A percentile compares a stretch with the other conserved stretches of the same genome.
phyloP scores from a whole-genome alignment of 2,329 filamentous ascomycete species.

The Xylaria sp. region DNA sequence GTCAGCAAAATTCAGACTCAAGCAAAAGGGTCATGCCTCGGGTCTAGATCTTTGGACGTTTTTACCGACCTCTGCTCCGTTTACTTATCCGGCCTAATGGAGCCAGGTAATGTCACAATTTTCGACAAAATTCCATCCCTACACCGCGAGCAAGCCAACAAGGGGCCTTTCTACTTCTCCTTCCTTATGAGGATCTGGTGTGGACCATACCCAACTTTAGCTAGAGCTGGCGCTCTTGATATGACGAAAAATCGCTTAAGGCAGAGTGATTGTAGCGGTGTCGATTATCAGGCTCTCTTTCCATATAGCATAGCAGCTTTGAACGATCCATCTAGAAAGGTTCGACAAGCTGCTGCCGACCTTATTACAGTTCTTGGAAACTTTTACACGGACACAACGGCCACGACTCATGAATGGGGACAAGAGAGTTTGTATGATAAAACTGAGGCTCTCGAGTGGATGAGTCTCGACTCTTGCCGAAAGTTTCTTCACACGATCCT shows the following conservation, averaged over 20 bases:
- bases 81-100: slow-evolving; percentile 58
- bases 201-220: slow-evolving; percentile 74
- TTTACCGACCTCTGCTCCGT: slow-evolving; percentile 69
- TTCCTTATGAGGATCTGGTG: slow-evolving; percentile 83
- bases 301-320: slow-evolving; percentile 83
- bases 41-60: slow-evolving; percentile 60
- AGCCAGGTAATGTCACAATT: slow-evolving; percentile 54
- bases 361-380: slow-evolving; percentile 68
- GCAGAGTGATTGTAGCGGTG: slow-evolving; percentile 57
- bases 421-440: slow-evolving; percentile 73
- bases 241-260: slow-evolving; percentile 69
- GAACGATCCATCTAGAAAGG: slow-evolving; percentile 77
- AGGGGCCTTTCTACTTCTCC: slow-evolving; percentile 74
- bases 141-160: slow-evolving; percentile 63
- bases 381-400: slow-evolving; percentile 56
- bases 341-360: slow-evolving; percentile 79
- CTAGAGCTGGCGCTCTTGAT: slow-evolving; percentile 75
- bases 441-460: slow-evolving; percentile 63
- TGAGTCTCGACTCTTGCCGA: slow-evolving; percentile 67
- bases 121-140: slow-evolving; percentile 69
- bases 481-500: slow-evolving; percentile 74
- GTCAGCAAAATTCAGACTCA: slow-evolving; percentile 48
- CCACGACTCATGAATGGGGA: slow-evolving; percentile 64
- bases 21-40: slow-evolving; percentile 63
- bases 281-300: slow-evolving; percentile 82